Percentiles rank a stretch among this genome's conserved stretches.
These are phyloP conservation scores for Hansenula lynferdii DNA, from an alignment of 1,139 yeast genomes.

Conservation along the genomic window DNA sequence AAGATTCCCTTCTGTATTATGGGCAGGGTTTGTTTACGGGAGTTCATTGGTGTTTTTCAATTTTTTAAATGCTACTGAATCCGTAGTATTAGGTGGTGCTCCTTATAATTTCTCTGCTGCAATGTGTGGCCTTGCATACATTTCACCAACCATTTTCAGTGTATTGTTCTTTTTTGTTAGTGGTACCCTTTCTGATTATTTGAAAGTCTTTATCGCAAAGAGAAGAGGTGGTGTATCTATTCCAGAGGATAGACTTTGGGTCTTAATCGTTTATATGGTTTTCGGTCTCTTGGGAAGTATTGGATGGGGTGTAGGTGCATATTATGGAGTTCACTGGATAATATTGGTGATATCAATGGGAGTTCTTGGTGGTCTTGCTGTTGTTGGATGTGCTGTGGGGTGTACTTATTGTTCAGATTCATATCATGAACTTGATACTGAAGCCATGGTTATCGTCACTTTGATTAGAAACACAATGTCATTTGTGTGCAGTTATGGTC, in stretches of 20 bases:
- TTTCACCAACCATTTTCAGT: conserved; percentile 35
- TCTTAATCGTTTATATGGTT: conserved; percentile 28
- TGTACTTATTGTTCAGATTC: conserved; percentile 52
- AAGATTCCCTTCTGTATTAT: conserved; percentile 51
- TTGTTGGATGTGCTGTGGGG: conserved; percentile 47
- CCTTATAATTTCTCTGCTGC: conserved; percentile 39
- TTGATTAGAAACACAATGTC: conserved; percentile 30
- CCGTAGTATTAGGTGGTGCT: conserved; percentile 34
- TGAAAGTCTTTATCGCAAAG: conserved; percentile 32
- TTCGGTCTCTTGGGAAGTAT: conserved; percentile 34
- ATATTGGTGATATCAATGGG: conserved; percentile 52
- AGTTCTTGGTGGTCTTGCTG: conserved; percentile 40
- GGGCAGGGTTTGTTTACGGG: conserved; percentile 63
- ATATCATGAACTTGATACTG: conserved; percentile 49
- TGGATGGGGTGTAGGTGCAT: conserved; percentile 40
- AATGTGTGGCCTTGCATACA: conserved; percentile 37
- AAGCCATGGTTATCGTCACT: conserved; percentile 44
- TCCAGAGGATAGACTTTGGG: conserved; percentile 40
- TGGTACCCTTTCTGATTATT: conserved; percentile 34
- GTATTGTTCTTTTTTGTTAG: conserved; percentile 29
- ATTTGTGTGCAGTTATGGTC: conserved; percentile 44
- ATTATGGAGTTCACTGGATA: conserved; percentile 43
- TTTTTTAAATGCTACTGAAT: conserved; percentile 42
- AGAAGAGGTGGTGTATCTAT: conserved; percentile 32
- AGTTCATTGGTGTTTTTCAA: conserved; percentile 54